Conservation (phyloP, 106 monocot genomes). For the Posidonia australis region DNA sequence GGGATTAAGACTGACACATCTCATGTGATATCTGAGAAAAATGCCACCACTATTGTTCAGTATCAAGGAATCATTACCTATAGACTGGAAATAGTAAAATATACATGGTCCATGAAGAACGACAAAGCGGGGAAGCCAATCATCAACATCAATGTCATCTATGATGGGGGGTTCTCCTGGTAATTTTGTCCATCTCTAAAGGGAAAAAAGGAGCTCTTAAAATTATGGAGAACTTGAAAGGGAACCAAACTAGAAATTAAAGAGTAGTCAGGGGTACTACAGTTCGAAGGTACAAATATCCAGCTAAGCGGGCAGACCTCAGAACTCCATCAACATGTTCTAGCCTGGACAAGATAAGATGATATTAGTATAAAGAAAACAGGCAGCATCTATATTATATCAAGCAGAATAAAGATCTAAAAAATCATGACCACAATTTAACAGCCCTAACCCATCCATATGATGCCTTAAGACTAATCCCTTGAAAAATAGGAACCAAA, state of each 20-base stretch:
- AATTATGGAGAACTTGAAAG: neutral
- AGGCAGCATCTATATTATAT: neutral
- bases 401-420: neutral
- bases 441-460: neutral
- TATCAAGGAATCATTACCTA: slow-evolving; percentile 29
- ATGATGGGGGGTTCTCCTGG: slow-evolving; percentile 91
- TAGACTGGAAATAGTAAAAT: slow-evolving; percentile 74
- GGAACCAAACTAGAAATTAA: neutral
- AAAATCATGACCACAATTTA: neutral
- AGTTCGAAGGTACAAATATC: slow-evolving; percentile 75
- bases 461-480: neutral
- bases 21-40: too few species aligned
- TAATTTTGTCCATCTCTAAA: slow-evolving; percentile 78
- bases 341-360: slow-evolving; percentile 29
- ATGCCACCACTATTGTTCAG: neutral
- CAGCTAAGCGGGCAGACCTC: slow-evolving; percentile 61
- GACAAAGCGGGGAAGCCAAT: slow-evolving; percentile 90
- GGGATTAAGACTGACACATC: too few species aligned
- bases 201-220: neutral
- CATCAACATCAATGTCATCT: slow-evolving; percentile 81
- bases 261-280: slow-evolving; percentile 26
- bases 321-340: slow-evolving; percentile 89
- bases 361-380: neutral
- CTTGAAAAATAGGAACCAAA: too few species aligned
- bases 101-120: slow-evolving; percentile 73